Evolutionary conservation across 1,284 basidiomycete species (phyloP).

Genomic region (Moesziomyces parantarcticus): DNA sequence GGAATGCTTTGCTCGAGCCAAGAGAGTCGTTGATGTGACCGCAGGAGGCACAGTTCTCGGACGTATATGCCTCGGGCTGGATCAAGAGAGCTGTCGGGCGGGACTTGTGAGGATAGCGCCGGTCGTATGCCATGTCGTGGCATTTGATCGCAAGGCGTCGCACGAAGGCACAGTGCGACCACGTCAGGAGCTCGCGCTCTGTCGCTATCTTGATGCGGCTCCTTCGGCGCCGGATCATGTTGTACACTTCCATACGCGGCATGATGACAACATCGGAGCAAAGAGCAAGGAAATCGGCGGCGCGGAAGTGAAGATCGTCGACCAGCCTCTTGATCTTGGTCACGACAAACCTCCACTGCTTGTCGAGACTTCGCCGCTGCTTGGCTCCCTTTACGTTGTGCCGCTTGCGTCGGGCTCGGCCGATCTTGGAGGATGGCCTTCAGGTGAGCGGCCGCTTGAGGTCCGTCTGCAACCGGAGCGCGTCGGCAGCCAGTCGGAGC

Average conservation of each 20-base stretch:
- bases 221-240: constrained; percentile 1
- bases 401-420: too few species aligned
- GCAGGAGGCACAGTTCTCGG: constrained; percentile 12
- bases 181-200: background rate
- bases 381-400: too few species aligned
- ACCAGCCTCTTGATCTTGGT: background rate
- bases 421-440: too few species aligned
- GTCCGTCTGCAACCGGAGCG: too few species aligned
- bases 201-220: background rate
- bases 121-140: constrained; percentile 1
- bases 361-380: too few species aligned
- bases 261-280: constrained; percentile 8
- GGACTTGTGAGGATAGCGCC: constrained; percentile 1
- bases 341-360: background rate
- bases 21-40: constrained; percentile 1
- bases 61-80: constrained; percentile 15
- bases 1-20: background rate
- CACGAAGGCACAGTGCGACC: too few species aligned
- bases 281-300: constrained; percentile 2
- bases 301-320: background rate
- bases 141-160: background rate
- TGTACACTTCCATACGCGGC: constrained; percentile 3
- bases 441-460: too few species aligned
- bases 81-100: background rate
- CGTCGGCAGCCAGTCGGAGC: too few species aligned